Evolutionary conservation across 1,284 basidiomycete species (phyloP).

Genomic region (Sporisorium graminicola): DNA sequence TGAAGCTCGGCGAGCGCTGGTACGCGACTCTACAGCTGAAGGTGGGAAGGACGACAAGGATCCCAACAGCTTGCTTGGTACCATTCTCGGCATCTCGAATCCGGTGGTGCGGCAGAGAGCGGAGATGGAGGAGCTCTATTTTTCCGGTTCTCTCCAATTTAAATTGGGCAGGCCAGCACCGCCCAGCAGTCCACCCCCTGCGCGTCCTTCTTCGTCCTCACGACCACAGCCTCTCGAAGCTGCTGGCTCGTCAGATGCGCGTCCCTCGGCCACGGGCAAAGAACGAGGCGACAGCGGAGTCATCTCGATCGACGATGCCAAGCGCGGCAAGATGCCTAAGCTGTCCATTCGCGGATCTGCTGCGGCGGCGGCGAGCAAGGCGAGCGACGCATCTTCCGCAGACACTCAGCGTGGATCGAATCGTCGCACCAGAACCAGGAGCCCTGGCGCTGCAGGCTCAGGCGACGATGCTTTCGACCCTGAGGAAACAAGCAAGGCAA

Average conservation of each 20-base stretch:
- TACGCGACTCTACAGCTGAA: constrained; percentile 41
- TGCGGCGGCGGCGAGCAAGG: constrained; percentile 11
- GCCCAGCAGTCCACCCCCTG: constrained; percentile 45
- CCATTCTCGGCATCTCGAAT: constrained; percentile 83
- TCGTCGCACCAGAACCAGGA: constrained; percentile 4
- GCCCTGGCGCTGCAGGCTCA: background rate
- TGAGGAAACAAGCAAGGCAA: background rate
- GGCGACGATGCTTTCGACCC: background rate
- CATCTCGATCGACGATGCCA: constrained; percentile 32
- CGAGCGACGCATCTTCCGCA: background rate
- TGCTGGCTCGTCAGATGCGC: background rate
- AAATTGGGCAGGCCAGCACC: constrained; percentile 71
- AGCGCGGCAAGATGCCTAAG: constrained; percentile 22
- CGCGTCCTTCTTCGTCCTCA: constrained; percentile 16
- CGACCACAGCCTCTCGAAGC: constrained; percentile 2
- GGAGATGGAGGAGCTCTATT: constrained; percentile 79
- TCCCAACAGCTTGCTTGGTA: constrained; percentile 80
- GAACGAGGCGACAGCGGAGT: constrained; percentile 25
- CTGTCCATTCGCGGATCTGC: constrained; percentile 41
- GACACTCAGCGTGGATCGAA: constrained; percentile 14
- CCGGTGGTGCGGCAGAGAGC: constrained; percentile 75
- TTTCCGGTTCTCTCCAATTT: constrained; percentile 76
- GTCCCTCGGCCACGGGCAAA: constrained; percentile 11
- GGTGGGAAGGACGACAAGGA: constrained; percentile 63
- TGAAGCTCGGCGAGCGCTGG: constrained; percentile 50